A percentile compares a stretch with the other conserved stretches of the same genome.
Conservation (phyloP, 139 green algal species). For the Pedinophyceae sp. region DNA sequence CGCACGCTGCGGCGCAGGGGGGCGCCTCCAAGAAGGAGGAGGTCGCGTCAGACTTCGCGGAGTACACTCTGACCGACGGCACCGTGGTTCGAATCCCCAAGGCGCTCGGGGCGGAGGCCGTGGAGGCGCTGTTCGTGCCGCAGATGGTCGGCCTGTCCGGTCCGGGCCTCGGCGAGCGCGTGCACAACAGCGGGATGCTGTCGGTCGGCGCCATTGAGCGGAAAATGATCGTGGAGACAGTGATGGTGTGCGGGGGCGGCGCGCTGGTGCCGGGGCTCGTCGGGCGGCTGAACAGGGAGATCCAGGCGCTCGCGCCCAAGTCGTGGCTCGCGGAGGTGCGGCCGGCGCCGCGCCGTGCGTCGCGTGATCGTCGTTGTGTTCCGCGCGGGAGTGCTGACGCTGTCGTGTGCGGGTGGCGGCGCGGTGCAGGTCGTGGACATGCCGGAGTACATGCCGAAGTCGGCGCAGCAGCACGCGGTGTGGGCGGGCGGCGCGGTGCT, state of each 20-base stretch:
- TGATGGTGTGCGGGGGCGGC: constrained; percentile 41
- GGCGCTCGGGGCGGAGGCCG: constrained; percentile 10
- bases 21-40: too few relatives aligned
- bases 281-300: constrained; percentile 22
- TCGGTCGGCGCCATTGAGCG: constrained; percentile 21
- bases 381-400: constrained; percentile 19
- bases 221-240: constrained; percentile 20
- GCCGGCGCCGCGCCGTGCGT: constrained; percentile 13
- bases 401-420: background rate
- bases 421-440: constrained; percentile 3
- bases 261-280: constrained; percentile 17
- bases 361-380: background rate
- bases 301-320: constrained; percentile 13
- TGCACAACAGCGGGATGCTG: constrained; percentile 30
- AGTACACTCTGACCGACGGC: constrained; percentile 28
- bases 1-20: too few relatives aligned
- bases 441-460: constrained; percentile 61
- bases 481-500: constrained; percentile 81
- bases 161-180: constrained; percentile 10
- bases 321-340: too few relatives aligned
- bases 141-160: constrained; percentile 23
- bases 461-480: constrained; percentile 24
- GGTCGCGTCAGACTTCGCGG: too few relatives aligned
- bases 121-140: constrained; percentile 37
- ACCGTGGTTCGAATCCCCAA: constrained; percentile 17